Percentiles rank a stretch among this genome's conserved stretches.
phyloP scores from a whole-genome alignment of 2,329 filamentous ascomycete species.

The Tolypocladium guangdongense region DNA sequence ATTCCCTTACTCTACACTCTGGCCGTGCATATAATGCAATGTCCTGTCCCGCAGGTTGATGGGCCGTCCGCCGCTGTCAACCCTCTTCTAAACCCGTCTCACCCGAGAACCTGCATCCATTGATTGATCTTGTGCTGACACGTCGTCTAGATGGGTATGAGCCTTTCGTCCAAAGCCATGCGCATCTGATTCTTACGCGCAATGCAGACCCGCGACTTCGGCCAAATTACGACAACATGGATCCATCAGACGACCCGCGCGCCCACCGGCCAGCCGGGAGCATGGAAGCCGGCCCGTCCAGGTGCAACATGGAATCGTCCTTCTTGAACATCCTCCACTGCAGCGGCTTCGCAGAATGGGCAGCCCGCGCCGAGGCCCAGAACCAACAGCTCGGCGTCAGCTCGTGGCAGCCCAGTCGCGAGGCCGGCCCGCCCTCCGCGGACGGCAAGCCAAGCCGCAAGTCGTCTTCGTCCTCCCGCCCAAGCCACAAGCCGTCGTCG shows the following conservation, averaged over 20 bases:
- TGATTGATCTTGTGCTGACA: not conserved
- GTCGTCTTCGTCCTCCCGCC: not conserved
- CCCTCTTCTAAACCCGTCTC: no score
- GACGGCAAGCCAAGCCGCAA: not conserved
- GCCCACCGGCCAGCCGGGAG: constrained; percentile 1
- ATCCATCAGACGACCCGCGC: not conserved
- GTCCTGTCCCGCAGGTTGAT: not conserved
- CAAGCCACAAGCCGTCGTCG: not conserved
- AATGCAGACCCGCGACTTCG: not conserved
- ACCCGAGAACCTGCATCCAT: not conserved
- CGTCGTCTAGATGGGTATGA: not conserved
- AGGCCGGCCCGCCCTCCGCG: not conserved
- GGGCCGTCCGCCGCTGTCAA: no score
- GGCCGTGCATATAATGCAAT: not conserved
- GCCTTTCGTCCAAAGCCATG: not conserved
- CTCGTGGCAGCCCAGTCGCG: not conserved
- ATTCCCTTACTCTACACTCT: not conserved
- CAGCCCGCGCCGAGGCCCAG: constrained; percentile 5
- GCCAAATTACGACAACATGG: not conserved
- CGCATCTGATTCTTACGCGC: not conserved
- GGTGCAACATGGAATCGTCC: constrained; percentile 6
- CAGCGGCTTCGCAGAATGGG: constrained; percentile 7
- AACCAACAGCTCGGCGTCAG: constrained; percentile 1
- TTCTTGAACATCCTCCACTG: constrained; percentile 4
- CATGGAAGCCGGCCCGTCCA: constrained; percentile 4